These are phyloP conservation scores for Plasmodium cynomolgi DNA, from an alignment of 169 alveolate genomes.

Conservation along the genomic window DNA sequence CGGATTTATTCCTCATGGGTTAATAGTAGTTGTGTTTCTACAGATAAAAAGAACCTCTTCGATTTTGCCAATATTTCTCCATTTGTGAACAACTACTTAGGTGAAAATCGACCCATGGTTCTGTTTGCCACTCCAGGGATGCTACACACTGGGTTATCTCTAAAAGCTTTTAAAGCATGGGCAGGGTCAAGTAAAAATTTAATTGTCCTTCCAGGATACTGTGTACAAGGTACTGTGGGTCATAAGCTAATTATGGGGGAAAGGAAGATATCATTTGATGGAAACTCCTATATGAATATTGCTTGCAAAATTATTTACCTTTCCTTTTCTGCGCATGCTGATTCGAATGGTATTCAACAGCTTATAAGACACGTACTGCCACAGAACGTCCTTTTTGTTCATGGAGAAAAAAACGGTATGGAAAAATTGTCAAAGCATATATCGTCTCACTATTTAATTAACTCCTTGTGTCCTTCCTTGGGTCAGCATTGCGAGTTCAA, in stretches of 20 bases:
- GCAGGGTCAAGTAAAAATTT: slow-evolving; percentile 95
- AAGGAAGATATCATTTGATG: slow-evolving; percentile 72
- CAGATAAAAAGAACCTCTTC: slow-evolving; percentile 91
- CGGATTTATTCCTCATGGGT: slow-evolving; percentile 95
- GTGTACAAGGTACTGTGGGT: slow-evolving; percentile 98
- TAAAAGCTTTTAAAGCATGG: slow-evolving; percentile 96
- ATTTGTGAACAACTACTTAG: slow-evolving; percentile 91
- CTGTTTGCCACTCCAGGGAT: slow-evolving; percentile 99
- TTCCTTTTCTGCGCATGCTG: slow-evolving; percentile 99
- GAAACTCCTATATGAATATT: slow-evolving; percentile 86
- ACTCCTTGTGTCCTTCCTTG: slow-evolving; percentile 52
- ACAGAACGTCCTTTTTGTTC: slow-evolving; percentile 94
- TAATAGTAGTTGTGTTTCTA: slow-evolving; percentile 90
- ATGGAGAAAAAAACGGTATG: slow-evolving; percentile 99
- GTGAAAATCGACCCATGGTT: slow-evolving; percentile 96
- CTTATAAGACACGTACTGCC: slow-evolving; percentile 92
- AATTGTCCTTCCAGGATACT: slow-evolving; percentile 98
- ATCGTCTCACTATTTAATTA: slow-evolving; percentile 17
- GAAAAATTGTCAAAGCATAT: slow-evolving; percentile 87
- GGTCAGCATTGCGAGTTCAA: slow-evolving; percentile 45
- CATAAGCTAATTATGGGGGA: slow-evolving; percentile 93
- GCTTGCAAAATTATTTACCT: slow-evolving; percentile 94
- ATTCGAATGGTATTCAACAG: slow-evolving; percentile 96
- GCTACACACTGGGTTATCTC: slow-evolving; percentile 98
- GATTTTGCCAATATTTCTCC: slow-evolving; percentile 93